Percentiles rank a stretch among this genome's conserved stretches.
These are phyloP conservation scores for Talaromyces nanjingensis DNA, from an alignment of 495 filamentous ascomycete genomes.

Conservation along the genomic window DNA sequence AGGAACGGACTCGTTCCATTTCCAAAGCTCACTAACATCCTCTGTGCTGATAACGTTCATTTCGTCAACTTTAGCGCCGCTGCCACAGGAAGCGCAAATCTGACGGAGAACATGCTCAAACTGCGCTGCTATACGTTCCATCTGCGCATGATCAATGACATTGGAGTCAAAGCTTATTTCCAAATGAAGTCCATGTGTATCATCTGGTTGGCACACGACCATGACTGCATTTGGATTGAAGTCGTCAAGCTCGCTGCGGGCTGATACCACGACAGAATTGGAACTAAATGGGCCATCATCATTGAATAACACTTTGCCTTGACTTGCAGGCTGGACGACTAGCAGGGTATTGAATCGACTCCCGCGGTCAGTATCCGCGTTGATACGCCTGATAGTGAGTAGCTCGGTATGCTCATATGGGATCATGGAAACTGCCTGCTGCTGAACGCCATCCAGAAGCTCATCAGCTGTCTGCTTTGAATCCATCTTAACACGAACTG, in stretches of 20 bases:
- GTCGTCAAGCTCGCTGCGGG: neutral
- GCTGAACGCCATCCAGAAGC: conserved; percentile 35
- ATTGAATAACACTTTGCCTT: neutral
- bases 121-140: conserved; percentile 12
- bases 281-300: neutral
- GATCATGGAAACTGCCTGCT: conserved; percentile 35
- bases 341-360: neutral
- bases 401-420: conserved; percentile 52
- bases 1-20: conserved; percentile 17
- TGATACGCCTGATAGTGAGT: conserved; percentile 32
- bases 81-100: conserved; percentile 2
- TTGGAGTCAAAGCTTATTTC: conserved; percentile 9
- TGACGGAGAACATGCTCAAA: conserved; percentile 16
- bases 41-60: neutral
- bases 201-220: neutral
- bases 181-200: conserved; percentile 1
- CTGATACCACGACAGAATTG: neutral
- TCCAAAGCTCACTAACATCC: conserved; percentile 10
- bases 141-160: conserved; percentile 9
- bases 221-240: neutral
- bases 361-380: conserved; percentile 14
- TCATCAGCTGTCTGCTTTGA: conserved; percentile 8
- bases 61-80: neutral
- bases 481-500: conserved; percentile 48
- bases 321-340: neutral